These are phyloP conservation scores for Neolentinus lepideus DNA, from an alignment of 1,284 basidiomycete genomes.

Conservation along the genomic window DNA sequence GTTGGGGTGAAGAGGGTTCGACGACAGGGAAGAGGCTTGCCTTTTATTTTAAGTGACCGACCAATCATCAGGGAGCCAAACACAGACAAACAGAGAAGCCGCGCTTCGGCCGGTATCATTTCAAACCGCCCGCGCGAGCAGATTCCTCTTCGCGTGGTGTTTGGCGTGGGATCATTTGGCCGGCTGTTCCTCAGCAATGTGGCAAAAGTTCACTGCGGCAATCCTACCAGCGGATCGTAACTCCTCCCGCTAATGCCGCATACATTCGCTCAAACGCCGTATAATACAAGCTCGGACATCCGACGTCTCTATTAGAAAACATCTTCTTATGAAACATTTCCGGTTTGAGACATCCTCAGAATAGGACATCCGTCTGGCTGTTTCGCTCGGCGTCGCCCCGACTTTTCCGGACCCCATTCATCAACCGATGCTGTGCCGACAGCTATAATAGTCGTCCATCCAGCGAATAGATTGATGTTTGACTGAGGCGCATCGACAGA, in stretches of 20 bases:
- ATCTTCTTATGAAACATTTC: no score
- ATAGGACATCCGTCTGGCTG: no score
- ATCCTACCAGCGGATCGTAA: neutral
- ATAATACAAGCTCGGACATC: no score
- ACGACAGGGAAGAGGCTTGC: neutral
- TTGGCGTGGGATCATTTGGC: neutral
- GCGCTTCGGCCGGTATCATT: conserved; percentile 3
- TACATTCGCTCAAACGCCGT: neutral
- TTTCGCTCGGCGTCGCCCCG: neutral
- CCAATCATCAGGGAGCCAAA: neutral
- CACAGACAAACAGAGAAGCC: neutral
- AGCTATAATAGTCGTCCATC: neutral
- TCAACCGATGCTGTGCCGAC: neutral
- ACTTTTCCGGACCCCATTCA: neutral
- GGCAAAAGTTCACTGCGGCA: neutral
- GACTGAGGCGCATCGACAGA: neutral
- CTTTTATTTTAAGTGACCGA: neutral
- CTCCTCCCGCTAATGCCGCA: neutral
- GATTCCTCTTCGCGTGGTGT: neutral
- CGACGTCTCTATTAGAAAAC: no score
- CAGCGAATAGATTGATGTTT: neutral
- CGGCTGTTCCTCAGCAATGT: neutral
- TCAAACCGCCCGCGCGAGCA: neutral
- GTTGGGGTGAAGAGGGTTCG: conserved; percentile 17
- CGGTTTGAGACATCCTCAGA: no score